phyloP scores from a whole-genome alignment of 2,329 filamentous ascomycete genomes.

The Orbilia brochopaga region DNA sequence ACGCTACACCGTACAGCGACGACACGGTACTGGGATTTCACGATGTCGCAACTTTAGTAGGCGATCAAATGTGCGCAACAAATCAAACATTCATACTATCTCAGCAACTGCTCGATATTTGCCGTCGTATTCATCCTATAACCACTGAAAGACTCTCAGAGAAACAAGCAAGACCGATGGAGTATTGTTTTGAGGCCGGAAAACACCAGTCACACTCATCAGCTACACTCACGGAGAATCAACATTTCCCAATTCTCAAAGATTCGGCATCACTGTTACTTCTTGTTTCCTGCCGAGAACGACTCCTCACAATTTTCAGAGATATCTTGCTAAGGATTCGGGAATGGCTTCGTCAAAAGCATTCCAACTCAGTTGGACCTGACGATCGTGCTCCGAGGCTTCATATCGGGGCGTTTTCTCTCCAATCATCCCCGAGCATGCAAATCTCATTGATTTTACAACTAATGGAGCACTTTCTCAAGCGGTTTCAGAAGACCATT shows the following conservation, averaged over 20 bases:
- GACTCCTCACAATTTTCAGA: conserved; percentile 8
- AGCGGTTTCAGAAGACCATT: conserved; percentile 1
- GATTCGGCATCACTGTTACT: conserved; percentile 17
- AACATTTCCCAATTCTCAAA: conserved; percentile 4
- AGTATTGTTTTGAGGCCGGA: not conserved
- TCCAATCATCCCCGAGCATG: conserved; percentile 11
- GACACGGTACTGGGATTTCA: not conserved
- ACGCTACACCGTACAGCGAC: not conserved
- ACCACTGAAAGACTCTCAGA: not conserved
- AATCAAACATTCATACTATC: conserved; percentile 21
- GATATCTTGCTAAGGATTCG: conserved; percentile 9
- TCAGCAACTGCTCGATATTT: conserved; percentile 15
- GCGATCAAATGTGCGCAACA: not conserved
- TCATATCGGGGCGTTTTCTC: conserved; percentile 12
- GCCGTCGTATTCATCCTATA: not conserved
- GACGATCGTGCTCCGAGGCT: conserved; percentile 2
- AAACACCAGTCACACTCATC: not conserved
- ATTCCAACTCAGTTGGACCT: not conserved
- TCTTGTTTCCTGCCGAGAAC: conserved; percentile 11
- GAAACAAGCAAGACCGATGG: not conserved
- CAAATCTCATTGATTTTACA: conserved; percentile 11
- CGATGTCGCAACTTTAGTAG: not conserved
- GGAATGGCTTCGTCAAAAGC: conserved; percentile 1
- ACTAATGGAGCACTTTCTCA: conserved; percentile 20
- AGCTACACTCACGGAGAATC: not conserved